phyloP scores from a whole-genome alignment of 306 rosid genomes.

The Ormosia emarginata region DNA sequence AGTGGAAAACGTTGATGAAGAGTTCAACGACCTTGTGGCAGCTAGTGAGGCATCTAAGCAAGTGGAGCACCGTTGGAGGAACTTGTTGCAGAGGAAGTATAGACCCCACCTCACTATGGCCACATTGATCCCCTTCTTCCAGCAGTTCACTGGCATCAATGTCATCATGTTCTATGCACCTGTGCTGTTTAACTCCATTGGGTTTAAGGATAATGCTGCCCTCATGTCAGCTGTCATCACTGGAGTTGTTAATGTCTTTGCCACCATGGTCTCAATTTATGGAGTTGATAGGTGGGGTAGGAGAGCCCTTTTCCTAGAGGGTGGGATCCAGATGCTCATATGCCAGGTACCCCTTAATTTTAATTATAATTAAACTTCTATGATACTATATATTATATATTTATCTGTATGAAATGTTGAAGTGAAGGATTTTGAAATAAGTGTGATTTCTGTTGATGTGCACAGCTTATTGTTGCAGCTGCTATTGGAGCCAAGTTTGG shows the following conservation, averaged over 20 bases:
- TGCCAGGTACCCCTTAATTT: slow-evolving; percentile 58
- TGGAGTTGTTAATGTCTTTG: slow-evolving; percentile 63
- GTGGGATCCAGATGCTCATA: slow-evolving; percentile 77
- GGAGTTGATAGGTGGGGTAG: slow-evolving; percentile 95
- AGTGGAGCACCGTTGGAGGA: slow-evolving; percentile 79
- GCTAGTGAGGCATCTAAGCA: slow-evolving; percentile 60
- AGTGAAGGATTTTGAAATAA: not conserved
- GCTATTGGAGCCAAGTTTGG: slow-evolving; percentile 85
- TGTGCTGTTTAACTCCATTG: slow-evolving; percentile 70
- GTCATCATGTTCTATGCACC: slow-evolving; percentile 96
- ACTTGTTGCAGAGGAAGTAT: slow-evolving; percentile 58
- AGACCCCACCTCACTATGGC: slow-evolving; percentile 83
- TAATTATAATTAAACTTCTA: too few species aligned
- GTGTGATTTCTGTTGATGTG: not conserved
- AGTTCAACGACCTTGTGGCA: slow-evolving; percentile 61
- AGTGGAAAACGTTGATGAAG: slow-evolving; percentile 59
- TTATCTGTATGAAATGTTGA: too few species aligned
- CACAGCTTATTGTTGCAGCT: slow-evolving; percentile 54
- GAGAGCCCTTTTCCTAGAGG: slow-evolving; percentile 77
- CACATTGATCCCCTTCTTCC: slow-evolving; percentile 69
- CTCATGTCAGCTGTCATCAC: slow-evolving; percentile 96
- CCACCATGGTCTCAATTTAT: slow-evolving; percentile 70
- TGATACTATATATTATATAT: too few species aligned
- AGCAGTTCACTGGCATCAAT: slow-evolving; percentile 85
- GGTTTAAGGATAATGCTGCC: slow-evolving; percentile 56